A percentile compares a stretch with the other conserved stretches of the same genome.
phyloP scores from a whole-genome alignment of 176 grass and related monocot genomes.

The Saccharum spontaneum region DNA sequence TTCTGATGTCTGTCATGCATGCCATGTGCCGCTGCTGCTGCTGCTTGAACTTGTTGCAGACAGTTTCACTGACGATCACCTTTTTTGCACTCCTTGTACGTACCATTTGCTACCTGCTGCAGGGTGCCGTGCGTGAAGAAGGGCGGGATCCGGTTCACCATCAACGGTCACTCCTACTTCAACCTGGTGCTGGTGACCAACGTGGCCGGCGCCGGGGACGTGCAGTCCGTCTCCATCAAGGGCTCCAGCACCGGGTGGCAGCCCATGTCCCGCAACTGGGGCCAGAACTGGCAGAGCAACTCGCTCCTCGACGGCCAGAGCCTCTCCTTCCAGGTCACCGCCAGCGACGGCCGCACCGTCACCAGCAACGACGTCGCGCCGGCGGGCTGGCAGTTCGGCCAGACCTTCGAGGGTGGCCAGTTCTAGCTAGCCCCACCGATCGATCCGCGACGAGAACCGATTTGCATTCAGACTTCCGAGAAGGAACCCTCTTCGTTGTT shows the following conservation, averaged over 20 bases:
- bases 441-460: not conserved
- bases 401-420: constrained; percentile 72
- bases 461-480: constrained; percentile 9
- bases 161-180: constrained; percentile 96
- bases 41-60: not conserved
- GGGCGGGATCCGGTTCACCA: constrained; percentile 85
- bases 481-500: constrained; percentile 36
- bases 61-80: not conserved
- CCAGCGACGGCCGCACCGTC: constrained; percentile 73
- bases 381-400: constrained; percentile 75
- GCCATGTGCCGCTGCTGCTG: not conserved
- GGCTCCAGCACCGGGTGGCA: constrained; percentile 72
- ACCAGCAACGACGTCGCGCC: constrained; percentile 58
- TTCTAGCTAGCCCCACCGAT: constrained; percentile 41
- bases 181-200: constrained; percentile 87
- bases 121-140: constrained; percentile 92
- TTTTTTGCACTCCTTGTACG: too few relatives aligned
- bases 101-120: not conserved
- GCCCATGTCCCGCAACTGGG: constrained; percentile 86
- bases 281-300: constrained; percentile 99
- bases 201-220: constrained; percentile 80
- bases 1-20: not conserved
- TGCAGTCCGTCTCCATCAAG: constrained; percentile 74
- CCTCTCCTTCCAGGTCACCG: constrained; percentile 75
- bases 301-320: constrained; percentile 65